Percentiles rank a stretch among this genome's conserved stretches.
Conservation (phyloP, 192 early-diverging fungal genomes). For the Cetraspora pellucida region DNA sequence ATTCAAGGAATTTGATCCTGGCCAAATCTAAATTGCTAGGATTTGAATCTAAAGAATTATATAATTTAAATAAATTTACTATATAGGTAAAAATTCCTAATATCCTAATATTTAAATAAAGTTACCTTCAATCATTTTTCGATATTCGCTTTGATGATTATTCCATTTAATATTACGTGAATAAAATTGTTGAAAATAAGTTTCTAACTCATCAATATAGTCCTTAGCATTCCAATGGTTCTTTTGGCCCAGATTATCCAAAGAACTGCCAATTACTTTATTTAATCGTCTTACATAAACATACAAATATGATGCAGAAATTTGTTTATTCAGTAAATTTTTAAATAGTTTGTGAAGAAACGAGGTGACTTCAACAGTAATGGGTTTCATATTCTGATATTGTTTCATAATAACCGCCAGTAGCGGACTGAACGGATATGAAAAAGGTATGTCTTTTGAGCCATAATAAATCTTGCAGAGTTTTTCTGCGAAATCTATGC, state of each 20-base stretch:
- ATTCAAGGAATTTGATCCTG: not conserved
- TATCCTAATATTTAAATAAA: not conserved
- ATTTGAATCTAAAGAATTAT: not conserved
- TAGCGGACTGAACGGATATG: conserved; percentile 56
- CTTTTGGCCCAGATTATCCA: not conserved
- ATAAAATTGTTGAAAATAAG: not conserved
- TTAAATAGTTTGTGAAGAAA: conserved; percentile 46
- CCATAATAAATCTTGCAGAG: conserved; percentile 9
- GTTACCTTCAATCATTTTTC: not conserved
- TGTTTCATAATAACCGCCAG: conserved; percentile 51
- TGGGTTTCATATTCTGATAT: conserved; percentile 41
- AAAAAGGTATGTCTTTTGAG: conserved; percentile 20
- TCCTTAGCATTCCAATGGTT: not conserved
- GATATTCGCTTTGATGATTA: not conserved
- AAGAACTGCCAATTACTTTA: not conserved
- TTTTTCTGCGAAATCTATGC: conserved; percentile 20
- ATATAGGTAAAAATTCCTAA: not conserved
- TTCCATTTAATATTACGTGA: not conserved
- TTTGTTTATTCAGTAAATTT: conserved; percentile 44
- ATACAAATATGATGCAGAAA: conserved; percentile 38
- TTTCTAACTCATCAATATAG: not conserved
- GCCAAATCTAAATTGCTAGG: not conserved
- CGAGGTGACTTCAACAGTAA: conserved; percentile 31
- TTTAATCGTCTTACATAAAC: conserved; percentile 36
- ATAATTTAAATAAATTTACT: not conserved